Evolutionary conservation across 2,329 filamentous ascomycete genomes (phyloP), one percentile per base, ranked within the genome.

Genomic region (Fusarium tuaranense): DNA sequence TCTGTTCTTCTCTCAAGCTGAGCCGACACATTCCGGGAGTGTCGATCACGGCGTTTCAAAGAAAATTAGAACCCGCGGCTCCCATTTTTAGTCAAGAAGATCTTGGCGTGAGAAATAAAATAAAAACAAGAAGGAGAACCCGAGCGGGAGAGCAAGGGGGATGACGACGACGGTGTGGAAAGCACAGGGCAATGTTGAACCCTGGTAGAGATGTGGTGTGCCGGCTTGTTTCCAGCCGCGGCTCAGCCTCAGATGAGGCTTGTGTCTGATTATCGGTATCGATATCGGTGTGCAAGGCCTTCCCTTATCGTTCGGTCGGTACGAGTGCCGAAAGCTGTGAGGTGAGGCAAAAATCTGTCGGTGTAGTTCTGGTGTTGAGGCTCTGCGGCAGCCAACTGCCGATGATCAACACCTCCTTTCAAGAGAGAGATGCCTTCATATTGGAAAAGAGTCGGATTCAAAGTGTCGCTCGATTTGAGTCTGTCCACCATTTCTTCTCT

Each of bases 351-450:
- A 27, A n/a, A 60, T 34, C 57, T 39, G 34, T 51, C 12, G 30
- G 58, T 14, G 34, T 30, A 30, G 39, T 5, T 5, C 20, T 70
- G 67, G 70, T 41, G 66, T 75, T 75, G 73, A 76, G 73, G 73
- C 73, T 75, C 73, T 73, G 70, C 70, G 66, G 66, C 58, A 71
- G 10, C 22, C 69, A 74, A 73, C 34, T 75, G 32, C 73, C 73
- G 61, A 71, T 46, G 22, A 65, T 73, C 60, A 63, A 55, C 27
- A 34, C 27, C 9, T 27, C 38, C 55, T 41, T 16, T 27, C 63
- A 36, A 55, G 63, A 53, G n/a, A 62, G 59, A 41, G 48, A 44
- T 12, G 51, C 25, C 51, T n/a, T 53, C 16, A 55, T 46, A 10
- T 30, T 36, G 46, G 32, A 27, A 22, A 39, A 22, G 63, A 34